Base-by-base conservation (phyloP, 805 yeast species). In the Isabelozyma rhagii region DNA sequence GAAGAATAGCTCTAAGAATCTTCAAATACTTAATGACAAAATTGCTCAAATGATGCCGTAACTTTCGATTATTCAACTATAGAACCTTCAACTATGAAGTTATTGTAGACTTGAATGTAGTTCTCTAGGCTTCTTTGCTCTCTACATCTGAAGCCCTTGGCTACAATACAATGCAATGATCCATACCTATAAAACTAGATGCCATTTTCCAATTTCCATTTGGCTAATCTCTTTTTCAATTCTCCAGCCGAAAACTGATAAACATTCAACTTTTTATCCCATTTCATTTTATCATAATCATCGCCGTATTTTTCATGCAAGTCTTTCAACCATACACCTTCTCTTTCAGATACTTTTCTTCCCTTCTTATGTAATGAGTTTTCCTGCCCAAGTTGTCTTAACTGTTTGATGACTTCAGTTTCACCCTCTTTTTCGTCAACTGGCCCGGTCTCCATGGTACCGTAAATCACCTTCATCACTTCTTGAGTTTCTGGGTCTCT, bases 191-290 rank as follows among this genome's bases (percentile, higher is more conserved):
- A 39, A 8, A 13, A 43, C 27, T 43, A 25, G 21, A 74, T 63
- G 44, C 59, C 60, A 53, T 78, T 68, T 44, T 63, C 57, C 63
- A 78, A 77, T 64, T 83, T 84, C 93, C 96, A 89, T 65, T 82
- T 85, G 17, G 56, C 61, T 43, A 93, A 74, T 63, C 94, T 81
- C 66, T 81, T 82, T 68, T 79, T 85, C 57, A 93, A 71, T 59
- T 90, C 96, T 27, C 96, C 96, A n/a, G 84, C 84, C 53, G 88
- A 79, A 66, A 88, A 90, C 71, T 92, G 97, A 68, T 78, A 81
- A 2, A 85, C 80, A 66, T 93, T 93, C 54, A 92, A 75, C 66
- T 87, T 87, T 68, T 80, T 81, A 67, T 94, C 99, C 88, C 96
- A 87, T 65, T 83, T 86, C 99, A 94, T 94, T 59, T 84, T 88